Base-by-base conservation (phyloP, 371 early-diverging fungal species). In the Neoconidiobolus thromboides region DNA sequence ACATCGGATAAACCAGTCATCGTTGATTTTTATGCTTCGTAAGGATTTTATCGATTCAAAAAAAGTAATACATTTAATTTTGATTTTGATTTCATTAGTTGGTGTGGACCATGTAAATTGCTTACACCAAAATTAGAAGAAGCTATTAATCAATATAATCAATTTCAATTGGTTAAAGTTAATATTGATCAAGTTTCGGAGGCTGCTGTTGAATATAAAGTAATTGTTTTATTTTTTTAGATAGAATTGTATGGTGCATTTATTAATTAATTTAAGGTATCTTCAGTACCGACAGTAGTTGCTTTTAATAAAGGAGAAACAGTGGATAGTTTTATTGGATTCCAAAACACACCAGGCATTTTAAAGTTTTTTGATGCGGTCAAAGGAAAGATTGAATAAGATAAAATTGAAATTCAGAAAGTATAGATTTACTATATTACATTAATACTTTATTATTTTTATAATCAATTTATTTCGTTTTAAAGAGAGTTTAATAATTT, bases 71-170 rank as follows among this genome's bases (percentile, higher is more conserved):
- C n/a, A 43, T 7, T 40, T 36, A 14, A 26, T 36, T n/a, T 57
- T 55, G 14, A 9, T 10, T 43, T 43, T 12, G 3, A 10, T 4
- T 43, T 9, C 5, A 57, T 15, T 67, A 85, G 83, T 36, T 89
- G 89, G 89, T 89, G 89, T 67, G 82, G 81, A 41, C 89, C 89
- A 36, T 89, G 89, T 72, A 76, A 76, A 56, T 68, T 85, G 67
- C 71, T 89, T 43, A 76, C 72, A 4, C 87, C 87, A n/a, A 61
- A 77, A 5, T 66, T 89, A 14, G 65, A 73, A 38, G 76, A 76
- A 53, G 69, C 72, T 1, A 83, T 87, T 37, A 72, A 68, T 26
- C 73, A 71, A 15, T 74, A 82, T 61, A 79, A 77, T 43, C 74
- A 79, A 47, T 76, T 82, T 0, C 75, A 79, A n/a, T 68, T 89